Evolutionary conservation across 345 rosid species (phyloP), one percentile per base, ranked within the genome.

Genomic region (Toxicodendron radicans): DNA sequence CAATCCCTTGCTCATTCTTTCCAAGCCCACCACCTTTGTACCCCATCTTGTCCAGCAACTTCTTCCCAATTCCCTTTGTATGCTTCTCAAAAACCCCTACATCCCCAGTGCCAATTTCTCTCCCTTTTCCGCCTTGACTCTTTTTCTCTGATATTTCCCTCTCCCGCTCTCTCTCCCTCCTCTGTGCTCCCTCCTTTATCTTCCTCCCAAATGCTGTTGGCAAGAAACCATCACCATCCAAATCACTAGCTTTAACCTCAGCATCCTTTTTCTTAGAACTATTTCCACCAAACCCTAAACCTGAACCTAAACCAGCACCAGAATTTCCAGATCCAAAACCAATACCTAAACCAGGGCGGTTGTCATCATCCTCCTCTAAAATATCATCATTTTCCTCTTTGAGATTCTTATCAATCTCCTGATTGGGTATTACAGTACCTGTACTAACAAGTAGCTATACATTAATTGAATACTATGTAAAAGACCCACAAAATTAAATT

Each of bases 21-120:
- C 99, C 99, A 61, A 90, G 87, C 52, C 98, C 97, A 72, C 97
- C 94, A 67, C 97, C 97, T 73, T 83, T 87, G 72, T 90, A 95
- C 10, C 99, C 99, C 97, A 91, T 95, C 73, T 91, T 91, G 83
- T 91, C 93, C 76, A 95, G 81, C 85, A 95, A 72, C 78, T 78
- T 91, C 90, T 84, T 71, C 71, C 96, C 99, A 45, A 95, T 85
- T 13, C 98, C 97, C 83, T 88, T 91, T 1, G 94, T 91, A 77
- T 85, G 75, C 73, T 89, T 87, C 94, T 95, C 98, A 48, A 90
- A 95, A 52, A 59, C 65, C 41, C 94, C 97, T 57, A 87, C 89
- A 68, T 85, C 88, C 33, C 83, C 83, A 3, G 64, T 75, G 30
- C 77, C 83, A 58, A 49, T 45, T 53, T 81, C 92, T 80, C 72